A percentile compares a stretch with the other conserved stretches of the same genome.
phyloP scores from a whole-genome alignment of 192 early-diverging fungal genomes.

The Backusella australiensis region DNA sequence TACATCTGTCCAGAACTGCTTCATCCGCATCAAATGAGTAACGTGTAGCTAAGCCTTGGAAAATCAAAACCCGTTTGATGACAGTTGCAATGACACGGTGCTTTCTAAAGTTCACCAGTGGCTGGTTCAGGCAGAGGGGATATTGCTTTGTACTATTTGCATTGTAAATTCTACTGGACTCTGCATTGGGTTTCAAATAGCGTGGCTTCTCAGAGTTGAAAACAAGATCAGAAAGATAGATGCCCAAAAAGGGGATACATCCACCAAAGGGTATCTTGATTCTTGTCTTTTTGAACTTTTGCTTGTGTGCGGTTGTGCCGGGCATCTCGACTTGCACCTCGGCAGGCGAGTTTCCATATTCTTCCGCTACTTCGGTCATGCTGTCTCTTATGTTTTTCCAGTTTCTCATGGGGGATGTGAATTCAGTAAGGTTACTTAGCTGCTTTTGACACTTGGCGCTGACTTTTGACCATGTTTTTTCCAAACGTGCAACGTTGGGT shows the following conservation, averaged over 20 bases:
- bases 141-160: constrained; percentile 4
- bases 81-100: constrained; percentile 55
- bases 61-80: constrained; percentile 55
- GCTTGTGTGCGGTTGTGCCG: constrained; percentile 12
- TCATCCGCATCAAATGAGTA: constrained; percentile 48
- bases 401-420: constrained; percentile 54
- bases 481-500: constrained; percentile 50
- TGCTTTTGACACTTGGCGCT: constrained; percentile 35
- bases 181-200: constrained; percentile 12
- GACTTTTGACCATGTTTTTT: constrained; percentile 54
- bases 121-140: constrained; percentile 21
- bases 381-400: constrained; percentile 58
- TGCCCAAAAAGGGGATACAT: constrained; percentile 60
- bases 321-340: constrained; percentile 36
- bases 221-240: constrained; percentile 58
- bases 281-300: constrained; percentile 22
- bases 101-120: constrained; percentile 59
- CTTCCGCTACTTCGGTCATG: constrained; percentile 53
- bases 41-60: constrained; percentile 45
- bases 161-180: constrained; percentile 3
- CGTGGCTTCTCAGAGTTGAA: constrained; percentile 56
- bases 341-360: constrained; percentile 46
- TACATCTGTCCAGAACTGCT: constrained; percentile 36
- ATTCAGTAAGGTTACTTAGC: constrained; percentile 49
- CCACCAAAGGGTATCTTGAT: constrained; percentile 47